phyloP scores from a whole-genome alignment of 2,329 filamentous ascomycete genomes.

The Ascochyta viciae-villosae region DNA sequence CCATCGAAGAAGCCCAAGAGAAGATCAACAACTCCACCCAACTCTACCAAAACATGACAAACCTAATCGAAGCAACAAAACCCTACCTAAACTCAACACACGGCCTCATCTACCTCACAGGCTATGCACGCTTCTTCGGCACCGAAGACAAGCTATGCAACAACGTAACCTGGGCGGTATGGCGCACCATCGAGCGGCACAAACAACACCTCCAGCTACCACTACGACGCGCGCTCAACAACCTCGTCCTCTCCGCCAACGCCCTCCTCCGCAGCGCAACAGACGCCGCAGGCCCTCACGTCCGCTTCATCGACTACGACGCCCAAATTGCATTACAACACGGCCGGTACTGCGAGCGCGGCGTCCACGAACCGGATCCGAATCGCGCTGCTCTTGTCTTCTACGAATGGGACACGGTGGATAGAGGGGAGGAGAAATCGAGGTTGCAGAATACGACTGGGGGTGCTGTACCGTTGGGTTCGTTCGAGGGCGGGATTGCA shows the following conservation, averaged over 20 bases:
- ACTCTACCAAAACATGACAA: conserved; percentile 29
- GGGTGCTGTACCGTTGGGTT: conserved; percentile 31
- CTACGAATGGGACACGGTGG: conserved; percentile 43
- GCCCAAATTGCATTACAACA: conserved; percentile 14
- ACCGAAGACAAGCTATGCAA: conserved; percentile 33
- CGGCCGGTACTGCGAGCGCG: conserved; percentile 40
- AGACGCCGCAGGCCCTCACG: conserved; percentile 20
- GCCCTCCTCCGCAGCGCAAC: conserved; percentile 25
- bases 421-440: conserved; percentile 31
- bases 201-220: conserved; percentile 38
- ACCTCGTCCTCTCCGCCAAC: conserved; percentile 36
- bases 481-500: conserved; percentile 36
- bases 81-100: conserved; percentile 29
- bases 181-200: conserved; percentile 26
- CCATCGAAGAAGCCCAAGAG: conserved; percentile 27
- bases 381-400: conserved; percentile 36
- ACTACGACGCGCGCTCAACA: conserved; percentile 34
- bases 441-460: conserved; percentile 28
- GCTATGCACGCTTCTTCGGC: conserved; percentile 43
- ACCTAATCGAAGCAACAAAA: conserved; percentile 28
- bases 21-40: conserved; percentile 26
- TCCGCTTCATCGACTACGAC: conserved; percentile 39
- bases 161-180: conserved; percentile 41
- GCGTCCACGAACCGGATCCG: conserved; percentile 35
- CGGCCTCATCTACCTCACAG: conserved; percentile 39